These are phyloP conservation scores for Silene latifolia DNA, from an alignment of 148 eudicot species.

Conservation along the genomic window DNA sequence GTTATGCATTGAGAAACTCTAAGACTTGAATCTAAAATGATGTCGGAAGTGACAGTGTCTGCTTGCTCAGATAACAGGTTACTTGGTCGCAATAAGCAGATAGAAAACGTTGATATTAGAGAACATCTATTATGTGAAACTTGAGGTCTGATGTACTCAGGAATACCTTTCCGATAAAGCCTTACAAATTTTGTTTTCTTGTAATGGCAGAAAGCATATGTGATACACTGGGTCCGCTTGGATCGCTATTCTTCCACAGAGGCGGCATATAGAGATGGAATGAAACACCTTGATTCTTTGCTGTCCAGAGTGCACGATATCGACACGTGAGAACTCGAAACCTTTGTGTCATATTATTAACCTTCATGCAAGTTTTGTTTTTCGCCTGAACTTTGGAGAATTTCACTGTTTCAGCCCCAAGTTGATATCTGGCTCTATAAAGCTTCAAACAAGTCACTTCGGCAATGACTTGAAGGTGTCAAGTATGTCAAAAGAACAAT, in stretches of 20 bases:
- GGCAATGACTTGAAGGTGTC: constrained; percentile 67
- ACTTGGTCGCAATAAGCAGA: not conserved
- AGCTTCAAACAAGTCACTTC: constrained; percentile 61
- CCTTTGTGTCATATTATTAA: not conserved
- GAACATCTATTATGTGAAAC: not conserved
- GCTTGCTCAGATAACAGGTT: not conserved
- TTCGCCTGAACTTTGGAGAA: constrained; percentile 14
- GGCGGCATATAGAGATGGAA: constrained; percentile 80
- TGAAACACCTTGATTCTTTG: constrained; percentile 50
- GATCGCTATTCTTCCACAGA: constrained; percentile 72
- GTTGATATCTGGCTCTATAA: constrained; percentile 78
- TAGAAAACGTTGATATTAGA: constrained; percentile 5
- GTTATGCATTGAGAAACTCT: not conserved
- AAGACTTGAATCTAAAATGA: not conserved
- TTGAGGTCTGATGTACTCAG: not conserved
- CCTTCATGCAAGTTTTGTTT: constrained; percentile 9
- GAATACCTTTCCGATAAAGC: not conserved
- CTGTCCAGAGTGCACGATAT: constrained; percentile 76
- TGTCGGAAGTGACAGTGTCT: not conserved
- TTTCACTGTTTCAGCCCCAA: constrained; percentile 59
- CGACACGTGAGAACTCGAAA: constrained; percentile 55
- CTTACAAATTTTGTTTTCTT: constrained; percentile 9
- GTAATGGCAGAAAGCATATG: constrained; percentile 59
- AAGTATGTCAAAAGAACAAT: constrained; percentile 74
- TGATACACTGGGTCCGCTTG: constrained; percentile 87